Conservation (phyloP, 805 yeast species). For the Yamadazyma kitorensis region DNA sequence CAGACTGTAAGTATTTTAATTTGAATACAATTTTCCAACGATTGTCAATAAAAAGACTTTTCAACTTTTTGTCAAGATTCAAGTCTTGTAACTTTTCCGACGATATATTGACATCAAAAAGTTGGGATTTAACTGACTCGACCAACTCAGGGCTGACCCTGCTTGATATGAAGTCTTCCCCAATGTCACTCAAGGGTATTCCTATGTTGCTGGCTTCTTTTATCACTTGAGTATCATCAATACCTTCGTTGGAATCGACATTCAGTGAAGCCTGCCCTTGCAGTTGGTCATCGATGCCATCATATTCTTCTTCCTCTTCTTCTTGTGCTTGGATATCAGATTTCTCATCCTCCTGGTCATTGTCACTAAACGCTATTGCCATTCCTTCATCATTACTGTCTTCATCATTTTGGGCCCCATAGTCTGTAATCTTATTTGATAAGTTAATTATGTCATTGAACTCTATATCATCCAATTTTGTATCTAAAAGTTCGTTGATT, state of each 20-base stretch:
- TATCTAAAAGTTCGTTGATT: conserved; percentile 47
- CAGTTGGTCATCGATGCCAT: not conserved
- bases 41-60: conserved; percentile 6
- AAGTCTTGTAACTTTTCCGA: not conserved
- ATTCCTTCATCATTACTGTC: conserved; percentile 30
- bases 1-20: conserved; percentile 22
- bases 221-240: not conserved
- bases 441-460: conserved; percentile 47
- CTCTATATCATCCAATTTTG: conserved; percentile 36
- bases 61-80: not conserved
- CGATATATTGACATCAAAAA: not conserved
- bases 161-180: conserved; percentile 1
- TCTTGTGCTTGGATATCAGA: conserved; percentile 25
- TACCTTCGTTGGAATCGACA: not conserved
- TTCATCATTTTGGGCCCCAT: conserved; percentile 20
- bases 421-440: conserved; percentile 51
- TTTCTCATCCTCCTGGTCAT: conserved; percentile 22
- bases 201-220: not conserved
- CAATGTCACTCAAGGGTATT: conserved; percentile 5
- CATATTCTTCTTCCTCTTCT: conserved; percentile 24
- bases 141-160: not conserved
- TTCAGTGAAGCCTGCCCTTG: not conserved
- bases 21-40: conserved; percentile 49
- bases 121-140: not conserved
- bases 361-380: conserved; percentile 39